phyloP scores from a whole-genome alignment of 305 asterid species.

The Solanum hybrid region DNA sequence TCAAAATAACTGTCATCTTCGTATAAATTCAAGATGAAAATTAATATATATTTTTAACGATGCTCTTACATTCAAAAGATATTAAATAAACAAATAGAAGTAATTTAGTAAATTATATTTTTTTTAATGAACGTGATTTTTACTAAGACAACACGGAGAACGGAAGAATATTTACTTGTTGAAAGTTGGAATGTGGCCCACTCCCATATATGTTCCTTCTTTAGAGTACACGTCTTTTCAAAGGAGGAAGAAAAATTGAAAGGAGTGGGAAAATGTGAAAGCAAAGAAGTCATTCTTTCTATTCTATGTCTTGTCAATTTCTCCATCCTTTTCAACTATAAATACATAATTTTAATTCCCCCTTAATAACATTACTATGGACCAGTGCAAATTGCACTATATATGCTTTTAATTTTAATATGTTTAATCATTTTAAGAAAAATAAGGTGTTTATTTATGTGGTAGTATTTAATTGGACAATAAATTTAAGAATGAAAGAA shows the following conservation, averaged over 20 bases:
- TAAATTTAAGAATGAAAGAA: background rate
- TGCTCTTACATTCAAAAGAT: background rate
- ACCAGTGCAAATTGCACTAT: background rate
- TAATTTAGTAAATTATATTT: too few relatives aligned
- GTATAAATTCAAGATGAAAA: background rate
- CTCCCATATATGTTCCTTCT: slow-evolving; percentile 39
- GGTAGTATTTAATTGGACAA: background rate
- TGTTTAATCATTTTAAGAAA: background rate
- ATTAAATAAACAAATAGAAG: background rate
- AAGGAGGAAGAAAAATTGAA: slow-evolving; percentile 10
- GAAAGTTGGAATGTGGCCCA: slow-evolving; percentile 23
- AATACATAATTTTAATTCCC: background rate
- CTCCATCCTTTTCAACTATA: background rate
- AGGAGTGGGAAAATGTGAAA: slow-evolving; percentile 1
- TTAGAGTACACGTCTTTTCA: slow-evolving; percentile 42
- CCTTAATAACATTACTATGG: background rate
- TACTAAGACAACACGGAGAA: background rate
- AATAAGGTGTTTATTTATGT: background rate
- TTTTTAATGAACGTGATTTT: background rate
- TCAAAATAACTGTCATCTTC: background rate
- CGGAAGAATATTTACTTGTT: background rate
- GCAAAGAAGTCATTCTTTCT: background rate
- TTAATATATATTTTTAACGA: background rate
- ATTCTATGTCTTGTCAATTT: background rate
- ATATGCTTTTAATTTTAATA: background rate